These are phyloP conservation scores for Melastoma malabathricum DNA, from an alignment of 345 rosid species.

Conservation along the genomic window DNA sequence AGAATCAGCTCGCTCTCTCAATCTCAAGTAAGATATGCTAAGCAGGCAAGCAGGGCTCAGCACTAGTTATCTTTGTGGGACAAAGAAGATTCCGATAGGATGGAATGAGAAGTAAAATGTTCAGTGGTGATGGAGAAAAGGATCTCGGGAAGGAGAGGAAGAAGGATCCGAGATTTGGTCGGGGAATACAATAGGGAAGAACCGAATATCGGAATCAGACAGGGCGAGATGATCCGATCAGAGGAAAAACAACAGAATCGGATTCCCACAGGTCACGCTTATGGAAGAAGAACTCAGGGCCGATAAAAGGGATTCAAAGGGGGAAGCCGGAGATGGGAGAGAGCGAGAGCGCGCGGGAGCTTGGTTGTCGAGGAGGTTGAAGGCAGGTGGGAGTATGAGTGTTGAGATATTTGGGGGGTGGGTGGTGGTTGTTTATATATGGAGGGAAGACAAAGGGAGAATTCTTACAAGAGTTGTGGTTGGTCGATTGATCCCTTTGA, in stretches of 20 bases:
- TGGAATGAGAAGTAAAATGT: background rate
- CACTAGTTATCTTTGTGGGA: constrained; percentile 7
- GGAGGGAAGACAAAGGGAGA: constrained; percentile 4
- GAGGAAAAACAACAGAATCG: constrained; percentile 30
- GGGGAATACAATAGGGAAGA: constrained; percentile 10
- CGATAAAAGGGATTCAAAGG: constrained; percentile 18
- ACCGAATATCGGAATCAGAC: constrained; percentile 16
- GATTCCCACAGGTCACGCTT: constrained; percentile 20
- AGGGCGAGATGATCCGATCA: constrained; percentile 19
- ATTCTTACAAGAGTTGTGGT: background rate
- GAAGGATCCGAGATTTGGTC: constrained; percentile 21
- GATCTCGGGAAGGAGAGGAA: constrained; percentile 6
- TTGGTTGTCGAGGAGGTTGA: constrained; percentile 2
- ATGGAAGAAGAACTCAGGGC: constrained; percentile 8
- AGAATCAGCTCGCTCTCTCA: constrained; percentile 5
- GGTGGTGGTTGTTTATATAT: constrained; percentile 13
- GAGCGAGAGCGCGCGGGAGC: constrained; percentile 21
- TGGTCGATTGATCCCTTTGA: too few relatives aligned
- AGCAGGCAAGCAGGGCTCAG: constrained; percentile 3
- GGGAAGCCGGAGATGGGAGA: background rate
- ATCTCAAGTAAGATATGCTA: background rate
- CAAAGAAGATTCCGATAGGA: constrained; percentile 16
- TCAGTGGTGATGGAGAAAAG: background rate
- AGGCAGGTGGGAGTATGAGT: background rate
- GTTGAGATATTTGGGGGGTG: background rate